Percentiles rank a stretch among this genome's conserved stretches.
These are phyloP conservation scores for Myxozyma vanderwaltii DNA, from an alignment of 805 yeast genomes.

Conservation along the genomic window DNA sequence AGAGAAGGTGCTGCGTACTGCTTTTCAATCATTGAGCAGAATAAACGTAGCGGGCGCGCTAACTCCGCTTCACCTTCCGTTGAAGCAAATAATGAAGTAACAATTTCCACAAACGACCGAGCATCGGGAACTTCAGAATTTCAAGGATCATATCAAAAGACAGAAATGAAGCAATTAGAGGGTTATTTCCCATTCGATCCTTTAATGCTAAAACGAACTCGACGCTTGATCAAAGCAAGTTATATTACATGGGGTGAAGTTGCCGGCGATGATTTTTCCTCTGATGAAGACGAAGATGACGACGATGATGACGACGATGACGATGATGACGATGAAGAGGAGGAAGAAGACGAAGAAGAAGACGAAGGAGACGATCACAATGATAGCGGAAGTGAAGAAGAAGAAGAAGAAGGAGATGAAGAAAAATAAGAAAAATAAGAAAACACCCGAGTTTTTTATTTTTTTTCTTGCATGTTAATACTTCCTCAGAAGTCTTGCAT, in stretches of 20 bases:
- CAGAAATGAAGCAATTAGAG: slow-evolving; percentile 59
- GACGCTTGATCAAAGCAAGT: slow-evolving; percentile 54
- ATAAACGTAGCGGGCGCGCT: slow-evolving; percentile 57
- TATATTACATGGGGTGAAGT: slow-evolving; percentile 86
- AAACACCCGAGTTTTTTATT: neutral
- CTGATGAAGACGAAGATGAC: slow-evolving; percentile 52
- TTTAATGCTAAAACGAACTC: slow-evolving; percentile 64
- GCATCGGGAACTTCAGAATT: neutral
- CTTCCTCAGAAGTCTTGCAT: too few species aligned
- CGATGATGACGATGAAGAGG: slow-evolving; percentile 41
- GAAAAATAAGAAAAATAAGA: neutral
- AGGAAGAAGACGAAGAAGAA: slow-evolving; percentile 29
- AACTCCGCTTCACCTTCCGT: neutral
- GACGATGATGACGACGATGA: slow-evolving; percentile 40
- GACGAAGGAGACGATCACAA: neutral
- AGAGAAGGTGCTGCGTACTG: slow-evolving; percentile 89
- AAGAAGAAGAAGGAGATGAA: neutral
- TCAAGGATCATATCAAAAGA: neutral
- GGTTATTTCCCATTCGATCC: slow-evolving; percentile 99
- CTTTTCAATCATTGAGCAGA: slow-evolving; percentile 87
- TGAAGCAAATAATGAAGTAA: slow-evolving; percentile 50
- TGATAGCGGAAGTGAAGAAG: neutral
- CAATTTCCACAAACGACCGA: slow-evolving; percentile 1
- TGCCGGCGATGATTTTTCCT: slow-evolving; percentile 56
- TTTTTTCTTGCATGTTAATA: too few species aligned